Base-by-base conservation (phyloP, 2,329 filamentous ascomycete species). In the Macrophomina phaseolina region DNA sequence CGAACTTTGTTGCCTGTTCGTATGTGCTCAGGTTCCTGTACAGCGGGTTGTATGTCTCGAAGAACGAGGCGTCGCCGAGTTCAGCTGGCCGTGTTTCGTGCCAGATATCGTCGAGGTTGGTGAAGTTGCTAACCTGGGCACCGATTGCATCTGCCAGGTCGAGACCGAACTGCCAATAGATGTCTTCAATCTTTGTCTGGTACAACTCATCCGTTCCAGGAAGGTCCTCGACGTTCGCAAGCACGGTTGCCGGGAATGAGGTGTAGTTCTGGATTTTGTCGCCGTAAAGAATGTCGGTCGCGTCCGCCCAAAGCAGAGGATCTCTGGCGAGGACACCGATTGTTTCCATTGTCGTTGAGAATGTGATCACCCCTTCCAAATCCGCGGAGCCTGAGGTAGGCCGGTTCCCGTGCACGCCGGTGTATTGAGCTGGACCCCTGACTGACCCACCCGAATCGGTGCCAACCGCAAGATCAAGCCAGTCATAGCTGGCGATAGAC, bases 371-470 rank as follows among this genome's bases (percentile, higher is more conserved):
- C 3, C 23, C 18, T 4, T 51, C 8, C 48, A 51, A 30, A 51
- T 28, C 18, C 3, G 30, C 18, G 11, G 48, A 18, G 4, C 48
- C 48, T 12, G 18, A 9, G 8, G 48, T 30, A 9, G 18, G 48
- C 3, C 48, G 8, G 48, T 51, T 51, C 3, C 81, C 84, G 42
- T 81, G 84, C 0, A 82, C 67, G 0, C 83, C 83, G 28, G 81
- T 76, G 0, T 77, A 73, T 0, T 74, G 75, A 2, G 82, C 80
- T 0, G 83, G 83, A 0, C 80, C 77, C 18, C 83, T 77, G 62
- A 84, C 82, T 3, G 78, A 81, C 4, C 80, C 80, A 2, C 81
- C 82, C 2, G 82, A 85, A 65, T 83, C 82, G 32, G 75, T 79
- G 0, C 81, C 81, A 18, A 83, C 72, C 4, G 76, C 80, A 40